Evolutionary conservation across 371 early-diverging fungal species (phyloP).

Genomic region (Lichtheimia ramosa): DNA sequence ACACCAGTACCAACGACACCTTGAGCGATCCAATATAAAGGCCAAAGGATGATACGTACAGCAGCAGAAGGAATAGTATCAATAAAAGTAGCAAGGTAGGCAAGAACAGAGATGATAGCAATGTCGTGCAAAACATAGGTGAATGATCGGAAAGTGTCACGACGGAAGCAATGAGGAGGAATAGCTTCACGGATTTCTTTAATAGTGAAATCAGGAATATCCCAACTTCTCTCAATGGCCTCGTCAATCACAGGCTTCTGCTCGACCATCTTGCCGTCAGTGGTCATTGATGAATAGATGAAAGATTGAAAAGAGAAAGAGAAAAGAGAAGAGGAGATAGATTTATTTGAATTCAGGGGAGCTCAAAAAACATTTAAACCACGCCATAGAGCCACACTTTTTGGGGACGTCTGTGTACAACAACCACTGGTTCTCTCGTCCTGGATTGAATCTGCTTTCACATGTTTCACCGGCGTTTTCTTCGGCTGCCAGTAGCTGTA

Average conservation of each 20-base stretch:
- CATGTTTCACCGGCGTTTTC: slow-evolving; percentile 12
- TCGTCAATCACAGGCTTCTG: slow-evolving; percentile 17
- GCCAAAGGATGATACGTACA: slow-evolving; percentile 64
- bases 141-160: slow-evolving; percentile 70
- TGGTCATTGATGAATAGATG: slow-evolving; percentile 7
- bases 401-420: not conserved
- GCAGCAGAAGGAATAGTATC: slow-evolving; percentile 35
- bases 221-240: slow-evolving; percentile 52
- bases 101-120: slow-evolving; percentile 57
- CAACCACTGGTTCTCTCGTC: not conserved
- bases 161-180: slow-evolving; percentile 83
- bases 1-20: slow-evolving; percentile 83
- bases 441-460: slow-evolving; percentile 6
- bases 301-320: slow-evolving; percentile 8
- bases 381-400: not conserved
- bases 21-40: slow-evolving; percentile 75
- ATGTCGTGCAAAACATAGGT: slow-evolving; percentile 73
- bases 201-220: slow-evolving; percentile 73
- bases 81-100: slow-evolving; percentile 69
- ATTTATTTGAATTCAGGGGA: slow-evolving; percentile 5
- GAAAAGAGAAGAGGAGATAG: slow-evolving; percentile 4
- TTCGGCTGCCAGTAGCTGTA: not conserved
- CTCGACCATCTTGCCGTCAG: slow-evolving; percentile 6
- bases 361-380: not conserved
- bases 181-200: slow-evolving; percentile 85